These are phyloP conservation scores for Gliomastix tumulicola DNA, from an alignment of 2,329 filamentous ascomycete species.

Conservation along the genomic window DNA sequence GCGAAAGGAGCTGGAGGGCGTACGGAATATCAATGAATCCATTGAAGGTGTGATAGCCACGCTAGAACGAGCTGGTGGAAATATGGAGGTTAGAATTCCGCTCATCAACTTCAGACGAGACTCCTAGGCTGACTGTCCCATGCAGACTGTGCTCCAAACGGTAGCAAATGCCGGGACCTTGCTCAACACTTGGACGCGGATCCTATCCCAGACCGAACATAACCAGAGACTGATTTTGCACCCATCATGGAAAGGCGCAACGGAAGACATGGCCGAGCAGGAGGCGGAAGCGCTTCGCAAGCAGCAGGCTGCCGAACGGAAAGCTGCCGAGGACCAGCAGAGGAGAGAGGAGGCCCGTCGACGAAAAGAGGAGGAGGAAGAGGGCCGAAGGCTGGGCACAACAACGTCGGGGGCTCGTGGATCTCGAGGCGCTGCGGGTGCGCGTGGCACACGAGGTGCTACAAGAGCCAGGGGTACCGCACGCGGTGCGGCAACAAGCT, in stretches of 20 bases:
- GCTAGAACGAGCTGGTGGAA: slow-evolving; percentile 63
- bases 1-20: slow-evolving; percentile 71
- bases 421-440: slow-evolving; percentile 14
- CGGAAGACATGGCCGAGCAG: slow-evolving; percentile 76
- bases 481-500: slow-evolving; percentile 12
- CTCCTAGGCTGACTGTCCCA: slow-evolving; percentile 7
- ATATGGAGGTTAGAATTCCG: slow-evolving; percentile 65
- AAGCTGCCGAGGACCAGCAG: slow-evolving; percentile 71
- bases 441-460: slow-evolving; percentile 20
- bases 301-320: slow-evolving; percentile 71
- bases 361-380: slow-evolving; percentile 55
- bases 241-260: slow-evolving; percentile 82
- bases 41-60: slow-evolving; percentile 73
- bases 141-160: slow-evolving; percentile 70
- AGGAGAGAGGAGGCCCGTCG: slow-evolving; percentile 64
- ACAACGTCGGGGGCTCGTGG: slow-evolving; percentile 18
- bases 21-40: slow-evolving; percentile 80
- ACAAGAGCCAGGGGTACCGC: slow-evolving; percentile 12
- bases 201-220: slow-evolving; percentile 94
- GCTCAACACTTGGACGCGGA: slow-evolving; percentile 91
- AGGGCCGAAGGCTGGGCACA: slow-evolving; percentile 20
- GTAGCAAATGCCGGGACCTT: slow-evolving; percentile 83
- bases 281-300: slow-evolving; percentile 71
- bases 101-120: background rate
- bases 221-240: slow-evolving; percentile 89